These are phyloP conservation scores for Aspergillus quadrilineatus DNA, from an alignment of 2,329 filamentous ascomycete genomes.

Conservation along the genomic window DNA sequence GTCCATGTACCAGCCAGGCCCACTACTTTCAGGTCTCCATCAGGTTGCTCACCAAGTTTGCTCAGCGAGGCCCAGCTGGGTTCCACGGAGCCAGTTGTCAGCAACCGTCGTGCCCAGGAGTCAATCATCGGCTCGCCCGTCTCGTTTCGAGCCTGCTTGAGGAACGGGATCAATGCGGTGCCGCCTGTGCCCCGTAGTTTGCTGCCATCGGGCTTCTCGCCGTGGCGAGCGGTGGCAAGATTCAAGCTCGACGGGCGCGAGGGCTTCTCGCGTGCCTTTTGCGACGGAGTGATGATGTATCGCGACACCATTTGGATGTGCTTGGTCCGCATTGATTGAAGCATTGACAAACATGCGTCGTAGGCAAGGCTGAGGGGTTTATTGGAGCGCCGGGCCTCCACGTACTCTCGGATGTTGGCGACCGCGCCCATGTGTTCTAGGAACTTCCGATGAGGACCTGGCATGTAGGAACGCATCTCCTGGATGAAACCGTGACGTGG, in stretches of 20 bases:
- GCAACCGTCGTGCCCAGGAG: conserved; percentile 59
- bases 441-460: conserved; percentile 85
- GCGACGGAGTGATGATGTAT: conserved; percentile 88
- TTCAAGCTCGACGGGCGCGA: conserved; percentile 49
- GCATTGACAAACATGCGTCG: conserved; percentile 81
- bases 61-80: conserved; percentile 46
- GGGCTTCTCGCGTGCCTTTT: conserved; percentile 58
- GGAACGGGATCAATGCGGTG: conserved; percentile 88
- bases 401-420: conserved; percentile 84
- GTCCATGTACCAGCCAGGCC: conserved; percentile 84
- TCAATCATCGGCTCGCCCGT: conserved; percentile 87
- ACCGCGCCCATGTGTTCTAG: conserved; percentile 74
- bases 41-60: conserved; percentile 54
- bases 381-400: conserved; percentile 62
- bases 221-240: conserved; percentile 48
- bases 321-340: conserved; percentile 79
- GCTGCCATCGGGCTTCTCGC: conserved; percentile 44
- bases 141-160: conserved; percentile 95
- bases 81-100: conserved; percentile 52
- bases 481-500: conserved; percentile 85
- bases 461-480: conserved; percentile 98
- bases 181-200: conserved; percentile 87
- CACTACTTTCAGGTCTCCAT: conserved; percentile 58
- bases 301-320: conserved; percentile 95
- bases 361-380: conserved; percentile 73